Conservation (phyloP, 129 eudicot genomes). For the Pittosporum tobira region DNA sequence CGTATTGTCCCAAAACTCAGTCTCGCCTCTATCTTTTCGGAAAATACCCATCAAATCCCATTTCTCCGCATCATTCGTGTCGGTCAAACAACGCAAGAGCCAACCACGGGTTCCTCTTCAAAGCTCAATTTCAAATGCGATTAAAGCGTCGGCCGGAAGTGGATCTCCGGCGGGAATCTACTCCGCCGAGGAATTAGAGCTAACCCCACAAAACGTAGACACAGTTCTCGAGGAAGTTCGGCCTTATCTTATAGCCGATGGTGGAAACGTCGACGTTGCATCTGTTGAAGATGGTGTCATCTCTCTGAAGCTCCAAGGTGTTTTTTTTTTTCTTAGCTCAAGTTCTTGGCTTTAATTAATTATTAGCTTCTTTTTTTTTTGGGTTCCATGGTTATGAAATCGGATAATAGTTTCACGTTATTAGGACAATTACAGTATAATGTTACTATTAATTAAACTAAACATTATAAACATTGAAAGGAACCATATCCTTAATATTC, state of each 20-base stretch:
- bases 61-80: not conserved
- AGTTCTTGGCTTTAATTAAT: not conserved
- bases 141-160: conserved; percentile 8
- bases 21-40: not conserved
- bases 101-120: not conserved
- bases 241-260: conserved; percentile 86
- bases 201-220: conserved; percentile 63
- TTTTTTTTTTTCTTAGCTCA: not conserved
- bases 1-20: not conserved
- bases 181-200: conserved; percentile 66
- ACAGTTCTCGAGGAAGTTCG: conserved; percentile 81
- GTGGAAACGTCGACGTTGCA: conserved; percentile 86
- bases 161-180: conserved; percentile 38
- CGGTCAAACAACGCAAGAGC: not conserved
- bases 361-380: not conserved
- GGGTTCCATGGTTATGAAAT: no score
- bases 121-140: not conserved
- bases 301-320: conserved; percentile 81
- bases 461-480: no score
- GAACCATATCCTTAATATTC: no score
- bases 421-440: no score
- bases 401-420: no score
- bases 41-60: conserved; percentile 1
- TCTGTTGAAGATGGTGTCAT: conserved; percentile 73
- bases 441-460: no score